Evolutionary conservation across 257 asterid genomes (phyloP).

Genomic region (Haberlea rhodopensis): DNA sequence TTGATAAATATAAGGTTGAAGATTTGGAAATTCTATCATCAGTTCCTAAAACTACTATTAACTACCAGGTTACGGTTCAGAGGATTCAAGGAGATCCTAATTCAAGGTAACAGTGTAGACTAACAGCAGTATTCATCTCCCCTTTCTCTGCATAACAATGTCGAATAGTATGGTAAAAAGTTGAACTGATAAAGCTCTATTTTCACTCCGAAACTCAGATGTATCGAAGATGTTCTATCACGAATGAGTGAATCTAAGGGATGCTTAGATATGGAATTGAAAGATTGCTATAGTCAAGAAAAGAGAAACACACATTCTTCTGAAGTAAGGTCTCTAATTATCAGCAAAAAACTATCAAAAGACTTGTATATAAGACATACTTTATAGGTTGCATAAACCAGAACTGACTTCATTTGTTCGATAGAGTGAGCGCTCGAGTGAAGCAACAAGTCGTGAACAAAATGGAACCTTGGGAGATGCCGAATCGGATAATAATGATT

Average conservation of each 20-base stretch:
- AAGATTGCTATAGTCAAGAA: slow-evolving; percentile 29
- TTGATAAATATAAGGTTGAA: not conserved
- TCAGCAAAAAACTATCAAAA: slow-evolving; percentile 7
- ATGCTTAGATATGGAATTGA: slow-evolving; percentile 39
- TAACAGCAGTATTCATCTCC: slow-evolving; percentile 18
- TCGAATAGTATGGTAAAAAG: not conserved
- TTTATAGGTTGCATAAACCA: slow-evolving; percentile 16
- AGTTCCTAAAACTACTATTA: slow-evolving; percentile 21
- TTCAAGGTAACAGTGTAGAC: slow-evolving; percentile 50
- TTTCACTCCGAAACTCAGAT: slow-evolving; percentile 40
- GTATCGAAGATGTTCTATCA: slow-evolving; percentile 48
- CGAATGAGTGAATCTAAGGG: slow-evolving; percentile 38
- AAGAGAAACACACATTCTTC: slow-evolving; percentile 36
- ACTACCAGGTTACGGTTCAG: slow-evolving; percentile 76
- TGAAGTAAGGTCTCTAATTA: slow-evolving; percentile 61
- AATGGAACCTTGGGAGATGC: slow-evolving; percentile 42
- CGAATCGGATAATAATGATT: slow-evolving; percentile 41
- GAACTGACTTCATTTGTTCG: slow-evolving; percentile 20
- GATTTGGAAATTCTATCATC: slow-evolving; percentile 9
- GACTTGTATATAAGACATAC: slow-evolving; percentile 9
- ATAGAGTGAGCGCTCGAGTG: slow-evolving; percentile 55
- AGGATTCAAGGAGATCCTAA: slow-evolving; percentile 53
- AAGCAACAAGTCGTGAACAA: slow-evolving; percentile 38
- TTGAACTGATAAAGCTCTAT: slow-evolving; percentile 11
- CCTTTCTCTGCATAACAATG: slow-evolving; percentile 16